Evolutionary conservation across 495 filamentous ascomycete genomes (phyloP), one percentile per base, ranked within the genome.

Genomic region (Rostrohypoxylon terebratum): DNA sequence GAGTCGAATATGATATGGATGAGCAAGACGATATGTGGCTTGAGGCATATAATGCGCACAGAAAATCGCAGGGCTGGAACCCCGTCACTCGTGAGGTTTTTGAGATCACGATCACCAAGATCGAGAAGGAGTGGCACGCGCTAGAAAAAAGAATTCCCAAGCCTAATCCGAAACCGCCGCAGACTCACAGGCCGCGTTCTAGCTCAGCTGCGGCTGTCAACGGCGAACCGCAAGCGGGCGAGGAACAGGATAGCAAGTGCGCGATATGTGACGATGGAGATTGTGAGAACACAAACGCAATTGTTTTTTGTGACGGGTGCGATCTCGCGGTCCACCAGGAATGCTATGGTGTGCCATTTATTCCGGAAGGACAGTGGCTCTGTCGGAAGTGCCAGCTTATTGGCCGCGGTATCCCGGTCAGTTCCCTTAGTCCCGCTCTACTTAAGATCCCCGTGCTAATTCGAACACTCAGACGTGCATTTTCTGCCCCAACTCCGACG

Each of bases 1-100:
- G 93, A 34, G 96, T 98, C 44, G 96, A 99, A 74, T 99, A 99
- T 74, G 96, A 99, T 73, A 98, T 99, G 96, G 96, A 99, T 76
- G 96, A 98, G 80, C 96, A 99, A 77, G 96, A 99, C 77, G 94
- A 96, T 60, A 92, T 94, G 81, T 98, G 96, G 96, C 83, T 99
- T 23, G 91, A 96, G 63, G 87, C 88, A 45, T 88, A 93, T 71
- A 99, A 99, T 75, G 80, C 82, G 6, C 89, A 91, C 65, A 88
- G 96, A 38, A 90, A 90, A 75, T 83, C 85, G 2, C 85, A 91
- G 64, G 88, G 91, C 38, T 87, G 92, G 20, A 92, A 94, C 51
- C 83, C 90, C 0, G 96, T 99, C 70, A 94, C 93, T 44, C 92
- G 94, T 18, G 94, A 96, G 53, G 87, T 98, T 51, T 97, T 99